A percentile compares a stretch with the other conserved stretches of the same genome.
Conservation (phyloP, 768 basidiomycete species). For the Sarcomyxa edulis region DNA sequence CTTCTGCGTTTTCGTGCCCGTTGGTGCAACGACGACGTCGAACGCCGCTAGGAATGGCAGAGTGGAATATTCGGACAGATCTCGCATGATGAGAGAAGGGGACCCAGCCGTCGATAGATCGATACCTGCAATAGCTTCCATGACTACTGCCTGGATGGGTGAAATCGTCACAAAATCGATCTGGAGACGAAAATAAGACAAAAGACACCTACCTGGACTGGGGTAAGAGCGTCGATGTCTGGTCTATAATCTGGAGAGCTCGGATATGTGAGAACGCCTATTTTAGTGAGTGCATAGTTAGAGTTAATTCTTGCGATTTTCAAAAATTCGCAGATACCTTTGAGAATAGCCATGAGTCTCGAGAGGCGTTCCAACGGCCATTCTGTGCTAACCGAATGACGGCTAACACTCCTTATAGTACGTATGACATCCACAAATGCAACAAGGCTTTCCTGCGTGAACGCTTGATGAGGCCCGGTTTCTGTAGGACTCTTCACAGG, state of each 20-base stretch:
- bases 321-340: conserved; percentile 36
- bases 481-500: conserved; percentile 14
- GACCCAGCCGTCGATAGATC: conserved; percentile 58
- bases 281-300: conserved; percentile 2
- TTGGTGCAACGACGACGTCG: conserved; percentile 31
- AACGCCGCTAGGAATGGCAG: conserved; percentile 86
- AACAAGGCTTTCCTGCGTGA: conserved; percentile 84
- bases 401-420: conserved; percentile 48
- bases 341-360: conserved; percentile 72
- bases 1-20: conserved; percentile 34
- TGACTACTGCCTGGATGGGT: conserved; percentile 52
- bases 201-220: conserved; percentile 60
- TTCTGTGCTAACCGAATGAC: conserved; percentile 43
- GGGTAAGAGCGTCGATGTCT: conserved; percentile 77
- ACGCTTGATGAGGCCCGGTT: conserved; percentile 30
- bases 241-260: conserved; percentile 83
- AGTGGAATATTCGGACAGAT: conserved; percentile 80
- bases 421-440: conserved; percentile 73
- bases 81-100: conserved; percentile 72
- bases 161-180: background rate
- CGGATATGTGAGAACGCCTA: conserved; percentile 75
- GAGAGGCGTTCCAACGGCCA: conserved; percentile 64
- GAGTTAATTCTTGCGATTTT: background rate
- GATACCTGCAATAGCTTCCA: conserved; percentile 65
- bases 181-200: conserved; percentile 4